Evolutionary conservation across 305 asterid genomes (phyloP).

Genomic region (Fraxinus albicans): DNA sequence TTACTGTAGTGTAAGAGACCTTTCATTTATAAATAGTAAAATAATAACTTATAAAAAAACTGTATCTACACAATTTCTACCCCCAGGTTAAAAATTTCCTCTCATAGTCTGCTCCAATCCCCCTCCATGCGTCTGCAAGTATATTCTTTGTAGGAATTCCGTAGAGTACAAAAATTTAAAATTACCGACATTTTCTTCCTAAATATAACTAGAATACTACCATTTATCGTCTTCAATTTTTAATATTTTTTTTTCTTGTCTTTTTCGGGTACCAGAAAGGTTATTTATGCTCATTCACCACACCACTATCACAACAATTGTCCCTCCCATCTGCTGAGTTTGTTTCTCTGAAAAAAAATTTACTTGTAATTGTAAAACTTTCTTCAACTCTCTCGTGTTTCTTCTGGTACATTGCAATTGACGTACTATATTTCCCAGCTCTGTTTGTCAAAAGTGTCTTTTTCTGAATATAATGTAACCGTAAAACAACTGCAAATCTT

Average conservation of each 20-base stretch:
- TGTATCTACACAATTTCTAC: background rate
- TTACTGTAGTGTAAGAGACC: no score
- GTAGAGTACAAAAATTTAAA: background rate
- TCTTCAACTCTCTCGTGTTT: slow-evolving; percentile 8
- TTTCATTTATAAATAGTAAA: no score
- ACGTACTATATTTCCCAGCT: background rate
- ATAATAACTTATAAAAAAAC: no score
- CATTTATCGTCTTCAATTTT: slow-evolving; percentile 22
- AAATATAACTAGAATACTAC: background rate
- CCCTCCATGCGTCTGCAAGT: background rate
- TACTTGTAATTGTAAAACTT: background rate
- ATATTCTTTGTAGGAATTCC: background rate
- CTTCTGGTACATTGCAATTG: slow-evolving; percentile 10
- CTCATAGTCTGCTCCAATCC: background rate
- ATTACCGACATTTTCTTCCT: background rate
- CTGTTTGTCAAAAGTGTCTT: slow-evolving; percentile 20
- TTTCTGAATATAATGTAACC: slow-evolving; percentile 37
- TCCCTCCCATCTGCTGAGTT: slow-evolving; percentile 26
- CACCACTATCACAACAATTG: slow-evolving; percentile 37
- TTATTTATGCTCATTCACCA: slow-evolving; percentile 58
- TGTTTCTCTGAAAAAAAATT: slow-evolving; percentile 16
- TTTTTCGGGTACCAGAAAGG: slow-evolving; percentile 30
- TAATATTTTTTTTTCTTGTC: slow-evolving; percentile 22
- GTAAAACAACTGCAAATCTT: slow-evolving; percentile 28
- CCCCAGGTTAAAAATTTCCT: background rate